phyloP scores from a whole-genome alignment of 2,329 filamentous ascomycete species.

The Magnaporthiopsis rhizophila region DNA sequence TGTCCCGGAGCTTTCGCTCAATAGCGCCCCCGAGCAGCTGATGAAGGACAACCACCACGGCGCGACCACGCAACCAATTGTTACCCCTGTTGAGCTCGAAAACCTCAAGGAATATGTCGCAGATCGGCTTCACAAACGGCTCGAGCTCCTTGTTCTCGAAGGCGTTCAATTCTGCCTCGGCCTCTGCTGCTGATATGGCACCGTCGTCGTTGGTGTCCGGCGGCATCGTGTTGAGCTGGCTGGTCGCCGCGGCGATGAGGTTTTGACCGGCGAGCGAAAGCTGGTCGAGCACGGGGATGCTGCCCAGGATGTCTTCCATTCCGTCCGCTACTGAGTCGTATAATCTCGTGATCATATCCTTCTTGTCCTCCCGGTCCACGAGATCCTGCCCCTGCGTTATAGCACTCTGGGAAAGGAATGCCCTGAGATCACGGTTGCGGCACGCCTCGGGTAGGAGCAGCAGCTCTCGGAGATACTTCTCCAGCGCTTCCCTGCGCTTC shows the following conservation, averaged over 20 bases:
- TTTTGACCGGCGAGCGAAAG: slow-evolving; percentile 89
- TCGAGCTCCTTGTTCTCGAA: slow-evolving; percentile 86
- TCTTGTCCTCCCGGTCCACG: slow-evolving; percentile 56
- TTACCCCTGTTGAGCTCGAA: slow-evolving; percentile 93
- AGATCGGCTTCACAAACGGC: slow-evolving; percentile 97
- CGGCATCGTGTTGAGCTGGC: slow-evolving; percentile 50
- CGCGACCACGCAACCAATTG: slow-evolving; percentile 92
- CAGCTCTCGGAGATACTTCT: slow-evolving; percentile 76
- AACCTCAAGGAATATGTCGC: slow-evolving; percentile 90
- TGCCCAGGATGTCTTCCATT: slow-evolving; percentile 95
- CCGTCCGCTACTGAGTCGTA: slow-evolving; percentile 97
- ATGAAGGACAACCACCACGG: slow-evolving; percentile 92
- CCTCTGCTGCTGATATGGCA: slow-evolving; percentile 50
- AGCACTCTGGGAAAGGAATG: slow-evolving; percentile 85
- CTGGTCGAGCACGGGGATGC: slow-evolving; percentile 91
- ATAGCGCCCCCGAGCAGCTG: slow-evolving; percentile 94
- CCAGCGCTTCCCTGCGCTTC: slow-evolving; percentile 74
- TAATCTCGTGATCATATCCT: slow-evolving; percentile 85
- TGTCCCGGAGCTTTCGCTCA: slow-evolving; percentile 88
- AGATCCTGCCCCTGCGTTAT: slow-evolving; percentile 52
- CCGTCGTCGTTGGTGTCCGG: slow-evolving; percentile 18
- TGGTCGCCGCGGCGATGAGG: slow-evolving; percentile 69
- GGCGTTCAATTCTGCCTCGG: slow-evolving; percentile 86
- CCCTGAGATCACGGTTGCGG: slow-evolving; percentile 81
- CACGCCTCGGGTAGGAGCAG: slow-evolving; percentile 87